A percentile compares a stretch with the other conserved stretches of the same genome.
phyloP scores from a whole-genome alignment of 495 filamentous ascomycete genomes.

The Neurospora intermedia region DNA sequence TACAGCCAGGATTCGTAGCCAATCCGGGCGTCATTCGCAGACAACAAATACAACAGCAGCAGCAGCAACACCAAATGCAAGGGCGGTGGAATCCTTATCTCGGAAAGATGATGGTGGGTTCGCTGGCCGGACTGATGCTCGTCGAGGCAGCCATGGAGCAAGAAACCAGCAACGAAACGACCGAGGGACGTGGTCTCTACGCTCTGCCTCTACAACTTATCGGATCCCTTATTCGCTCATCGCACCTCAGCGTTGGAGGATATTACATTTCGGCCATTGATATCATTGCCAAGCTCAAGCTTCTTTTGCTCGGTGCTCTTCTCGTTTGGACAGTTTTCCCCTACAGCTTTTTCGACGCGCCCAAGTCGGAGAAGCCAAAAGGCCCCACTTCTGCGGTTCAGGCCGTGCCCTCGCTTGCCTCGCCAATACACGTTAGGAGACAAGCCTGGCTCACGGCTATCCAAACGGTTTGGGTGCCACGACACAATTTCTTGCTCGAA shows the following conservation, averaged over 20 bases:
- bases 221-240: conserved; percentile 26
- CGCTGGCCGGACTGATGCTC: conserved; percentile 84
- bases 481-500: conserved; percentile 75
- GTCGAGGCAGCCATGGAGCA: conserved; percentile 60
- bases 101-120: conserved; percentile 81
- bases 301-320: conserved; percentile 52
- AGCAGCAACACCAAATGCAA: conserved; percentile 17
- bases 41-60: conserved; percentile 33
- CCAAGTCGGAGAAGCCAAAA: conserved; percentile 24
- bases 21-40: conserved; percentile 29
- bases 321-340: conserved; percentile 58
- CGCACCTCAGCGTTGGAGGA: conserved; percentile 37
- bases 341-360: conserved; percentile 46
- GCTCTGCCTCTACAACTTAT: conserved; percentile 52
- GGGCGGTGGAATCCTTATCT: conserved; percentile 39
- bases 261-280: conserved; percentile 31
- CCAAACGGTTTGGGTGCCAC: conserved; percentile 89
- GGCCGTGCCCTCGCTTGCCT: conserved; percentile 59
- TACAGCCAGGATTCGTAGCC: conserved; percentile 21
- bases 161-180: conserved; percentile 44
- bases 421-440: conserved; percentile 73
- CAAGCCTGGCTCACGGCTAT: conserved; percentile 93
- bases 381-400: conserved; percentile 26
- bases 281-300: conserved; percentile 41
- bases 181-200: conserved; percentile 59